Evolutionary conservation across 1,284 basidiomycete genomes (phyloP).

Genomic region (Austroboletus novae-zelandiae): DNA sequence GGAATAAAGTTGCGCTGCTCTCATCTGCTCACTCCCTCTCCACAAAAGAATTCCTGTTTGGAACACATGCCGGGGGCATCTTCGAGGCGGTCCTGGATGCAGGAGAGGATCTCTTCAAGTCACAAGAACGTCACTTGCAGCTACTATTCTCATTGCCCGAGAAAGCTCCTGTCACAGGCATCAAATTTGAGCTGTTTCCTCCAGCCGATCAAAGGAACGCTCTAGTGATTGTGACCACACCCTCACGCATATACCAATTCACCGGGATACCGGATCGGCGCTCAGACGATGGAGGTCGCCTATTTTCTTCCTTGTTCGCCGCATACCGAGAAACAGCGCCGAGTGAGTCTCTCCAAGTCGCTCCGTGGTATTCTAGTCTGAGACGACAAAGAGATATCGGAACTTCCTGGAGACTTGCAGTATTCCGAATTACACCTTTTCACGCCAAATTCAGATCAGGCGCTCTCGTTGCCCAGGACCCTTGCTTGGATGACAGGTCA

Average conservation of each 20-base stretch:
- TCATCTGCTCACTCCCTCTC: constrained; percentile 65
- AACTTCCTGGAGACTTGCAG: constrained; percentile 74
- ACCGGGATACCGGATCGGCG: constrained; percentile 66
- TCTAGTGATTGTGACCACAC: constrained; percentile 82
- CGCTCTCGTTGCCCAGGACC: constrained; percentile 58
- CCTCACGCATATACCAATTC: constrained; percentile 90
- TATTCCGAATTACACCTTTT: constrained; percentile 80
- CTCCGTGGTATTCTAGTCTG: constrained; percentile 12
- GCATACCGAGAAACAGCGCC: constrained; percentile 72
- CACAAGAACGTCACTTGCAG: constrained; percentile 79
- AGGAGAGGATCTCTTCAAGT: constrained; percentile 90
- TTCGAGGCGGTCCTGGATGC: constrained; percentile 86
- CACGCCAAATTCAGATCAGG: constrained; percentile 67
- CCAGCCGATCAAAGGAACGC: constrained; percentile 57
- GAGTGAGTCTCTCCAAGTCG: constrained; percentile 58
- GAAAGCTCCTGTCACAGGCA: constrained; percentile 74
- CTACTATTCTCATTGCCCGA: constrained; percentile 79
- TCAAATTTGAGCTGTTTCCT: constrained; percentile 78
- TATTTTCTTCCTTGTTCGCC: constrained; percentile 74
- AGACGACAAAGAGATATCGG: constrained; percentile 69
- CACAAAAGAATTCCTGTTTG: constrained; percentile 87
- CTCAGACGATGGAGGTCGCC: constrained; percentile 72
- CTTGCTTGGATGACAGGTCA: constrained; percentile 90
- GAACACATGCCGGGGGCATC: constrained; percentile 79
- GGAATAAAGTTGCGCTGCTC: constrained; percentile 80